Base-by-base conservation (phyloP, 2,329 filamentous ascomycete species). In the Penicillium verrucosum region DNA sequence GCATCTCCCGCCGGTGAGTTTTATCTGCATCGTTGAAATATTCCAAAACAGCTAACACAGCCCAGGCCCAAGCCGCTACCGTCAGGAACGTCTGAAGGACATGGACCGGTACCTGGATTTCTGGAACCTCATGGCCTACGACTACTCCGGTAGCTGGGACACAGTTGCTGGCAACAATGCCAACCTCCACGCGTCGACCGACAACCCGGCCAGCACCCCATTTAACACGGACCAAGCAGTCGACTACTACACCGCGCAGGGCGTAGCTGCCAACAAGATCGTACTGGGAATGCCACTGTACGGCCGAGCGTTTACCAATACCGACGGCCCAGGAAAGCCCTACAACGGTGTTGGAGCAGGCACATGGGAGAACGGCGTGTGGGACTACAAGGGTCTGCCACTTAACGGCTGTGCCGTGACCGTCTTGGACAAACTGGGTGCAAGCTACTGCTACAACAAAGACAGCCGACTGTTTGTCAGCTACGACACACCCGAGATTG, bases 271-370 rank as follows among this genome's bases (percentile, higher is more conserved):
- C 0, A 68, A 79, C 58, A 96, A 96, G 76, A 84, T 97, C 49
- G 89, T 96, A 2, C 74, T 97, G 11, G 92, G 93, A 1, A 93
- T 96, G 89, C 92, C 93, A 2, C 78, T 97, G n/a, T 97, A 97
- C 70, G 93, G 92, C 1, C 89, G 92, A 32, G 85, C 89, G 0
- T 97, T 97, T 71, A 80, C 86, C 63, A 84, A 85, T 62, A 97
- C 93, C 0, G 81, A 88, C 27, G 92, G 92, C 0, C 82, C 85
- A 0, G 93, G 92, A 0, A 72, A 78, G 30, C 75, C 84, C 0
- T 97, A 83, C 75, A 82, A 74, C 44, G 92, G 91, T 5, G 80
- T 89, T 10, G 81, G 81, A 0, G 87, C 82, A 25, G 93, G 92
- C 0, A 89, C 83, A 54, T 97, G 89, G 89, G 92, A 97, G 77